Base-by-base conservation (phyloP, 768 basidiomycete species). In the Termitomyces sp. region DNA sequence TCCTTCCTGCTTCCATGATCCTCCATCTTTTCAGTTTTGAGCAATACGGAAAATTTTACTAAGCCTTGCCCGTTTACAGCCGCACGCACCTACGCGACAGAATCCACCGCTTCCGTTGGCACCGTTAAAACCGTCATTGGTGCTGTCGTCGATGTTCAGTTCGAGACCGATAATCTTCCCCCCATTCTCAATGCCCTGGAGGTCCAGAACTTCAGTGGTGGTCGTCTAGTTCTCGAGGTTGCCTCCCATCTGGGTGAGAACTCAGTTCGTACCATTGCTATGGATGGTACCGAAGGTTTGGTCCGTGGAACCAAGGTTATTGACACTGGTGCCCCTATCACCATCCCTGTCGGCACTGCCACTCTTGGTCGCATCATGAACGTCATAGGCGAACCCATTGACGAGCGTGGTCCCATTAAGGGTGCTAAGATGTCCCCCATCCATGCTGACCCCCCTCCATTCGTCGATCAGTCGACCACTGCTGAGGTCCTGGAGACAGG, bases 221-320 rank as follows among this genome's bases (percentile, higher is more conserved):
- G 93, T 72, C 92, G 94, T 72, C 90, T 99, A 71, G 97, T 99
- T 66, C 92, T 99, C 61, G 97, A 99, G 77, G 97, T 99, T 67
- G 91, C 97, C 60, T 93, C 94, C 58, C 97, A 99, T 72, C 80
- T 99, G 54, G 97, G 97, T 72, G 97, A 98, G 80, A 98, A 98
- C 83, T 90, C 94, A 24, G 94, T 97, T 72, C 92, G 97, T 67
- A 96, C 93, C 74, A 99, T 99, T 83, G 97, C 97, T 67, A 99
- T 99, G 97, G 97, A 98, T 70, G 95, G 96, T 87, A 99, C 97
- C 51, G 97, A 97, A 76, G 97, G 97, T 90, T 91, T 99, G 68
- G 95, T 99, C 62, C 94, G 97, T 76, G 97, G 97, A 48, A 90
- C 95, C 73, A 93, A 87, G 78, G 97, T 98, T 68, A 68, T 97